phyloP scores from a whole-genome alignment of 164 flowering plant species.

The Tetrastigma voinierianum region DNA sequence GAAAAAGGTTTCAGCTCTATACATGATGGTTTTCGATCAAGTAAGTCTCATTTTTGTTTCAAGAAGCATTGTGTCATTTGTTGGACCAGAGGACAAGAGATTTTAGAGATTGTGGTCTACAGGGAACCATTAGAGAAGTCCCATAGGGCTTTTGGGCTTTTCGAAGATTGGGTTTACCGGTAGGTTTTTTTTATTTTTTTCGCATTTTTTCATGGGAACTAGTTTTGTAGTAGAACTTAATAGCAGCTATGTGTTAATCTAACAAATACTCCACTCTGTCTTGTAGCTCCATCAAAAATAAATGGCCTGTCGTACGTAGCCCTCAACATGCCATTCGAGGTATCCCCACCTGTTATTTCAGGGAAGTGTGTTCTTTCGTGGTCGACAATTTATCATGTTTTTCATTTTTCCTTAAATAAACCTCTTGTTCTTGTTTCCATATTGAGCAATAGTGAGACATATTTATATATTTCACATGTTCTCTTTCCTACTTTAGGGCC shows the following conservation, averaged over 20 bases:
- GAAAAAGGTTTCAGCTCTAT: too few relatives aligned
- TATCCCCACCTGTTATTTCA: too few relatives aligned
- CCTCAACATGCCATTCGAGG: conserved; percentile 95
- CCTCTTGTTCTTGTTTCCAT: conserved; percentile 25
- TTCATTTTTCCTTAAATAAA: not conserved
- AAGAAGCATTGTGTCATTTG: conserved; percentile 85
- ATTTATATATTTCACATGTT: too few relatives aligned
- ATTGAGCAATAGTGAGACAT: too few relatives aligned
- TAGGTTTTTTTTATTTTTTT: conserved; percentile 45
- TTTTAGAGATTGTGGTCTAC: conserved; percentile 61
- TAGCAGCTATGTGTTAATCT: too few relatives aligned
- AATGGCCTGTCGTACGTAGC: conserved; percentile 79
- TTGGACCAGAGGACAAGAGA: conserved; percentile 75
- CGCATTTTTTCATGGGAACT: not conserved
- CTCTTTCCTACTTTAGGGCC: too few relatives aligned
- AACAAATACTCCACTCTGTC: too few relatives aligned
- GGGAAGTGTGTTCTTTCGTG: conserved; percentile 36
- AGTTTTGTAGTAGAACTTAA: too few relatives aligned
- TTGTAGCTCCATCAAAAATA: conserved; percentile 55
- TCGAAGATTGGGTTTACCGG: too few relatives aligned
- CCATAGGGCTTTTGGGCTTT: conserved; percentile 98
- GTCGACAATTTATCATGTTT: not conserved
- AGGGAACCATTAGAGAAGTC: conserved; percentile 73
- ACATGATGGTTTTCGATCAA: too few relatives aligned
- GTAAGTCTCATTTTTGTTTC: too few relatives aligned